A percentile compares a stretch with the other conserved stretches of the same genome.
Evolutionary conservation across 305 asterid species (phyloP).

Genomic region (Fraxinus greggii): DNA sequence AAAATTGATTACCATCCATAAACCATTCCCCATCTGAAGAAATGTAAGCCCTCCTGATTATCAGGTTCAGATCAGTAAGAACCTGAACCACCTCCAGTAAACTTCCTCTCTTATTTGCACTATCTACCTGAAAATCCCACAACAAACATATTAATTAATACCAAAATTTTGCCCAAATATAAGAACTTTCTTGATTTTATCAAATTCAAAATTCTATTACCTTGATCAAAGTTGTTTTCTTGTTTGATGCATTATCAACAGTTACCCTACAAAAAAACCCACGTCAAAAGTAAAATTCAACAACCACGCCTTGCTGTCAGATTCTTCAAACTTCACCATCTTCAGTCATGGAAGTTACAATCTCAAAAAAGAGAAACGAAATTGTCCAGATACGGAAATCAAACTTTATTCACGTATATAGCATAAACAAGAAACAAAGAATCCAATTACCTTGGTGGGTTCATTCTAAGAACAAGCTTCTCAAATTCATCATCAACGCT

Average conservation of each 20-base stretch:
- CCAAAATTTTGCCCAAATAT: background rate
- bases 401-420: constrained; percentile 11
- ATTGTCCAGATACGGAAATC: constrained; percentile 4
- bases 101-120: constrained; percentile 49
- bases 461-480: constrained; percentile 72
- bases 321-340: background rate
- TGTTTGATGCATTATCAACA: constrained; percentile 47
- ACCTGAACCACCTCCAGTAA: constrained; percentile 73
- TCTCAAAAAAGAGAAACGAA: background rate
- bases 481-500: constrained; percentile 69
- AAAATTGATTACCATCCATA: constrained; percentile 65
- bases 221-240: constrained; percentile 50
- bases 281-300: background rate
- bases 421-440: constrained; percentile 2
- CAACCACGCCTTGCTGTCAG: background rate
- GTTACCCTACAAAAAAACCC: constrained; percentile 36
- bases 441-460: constrained; percentile 69
- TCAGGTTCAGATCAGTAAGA: constrained; percentile 73
- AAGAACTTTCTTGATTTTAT: background rate
- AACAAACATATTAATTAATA: background rate
- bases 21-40: constrained; percentile 88
- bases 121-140: constrained; percentile 38
- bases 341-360: background rate
- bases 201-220: constrained; percentile 17
- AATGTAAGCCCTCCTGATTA: constrained; percentile 76